Evolutionary conservation across 140 eudicot genomes (phyloP).

Genomic region (Bidens hawaiensis): DNA sequence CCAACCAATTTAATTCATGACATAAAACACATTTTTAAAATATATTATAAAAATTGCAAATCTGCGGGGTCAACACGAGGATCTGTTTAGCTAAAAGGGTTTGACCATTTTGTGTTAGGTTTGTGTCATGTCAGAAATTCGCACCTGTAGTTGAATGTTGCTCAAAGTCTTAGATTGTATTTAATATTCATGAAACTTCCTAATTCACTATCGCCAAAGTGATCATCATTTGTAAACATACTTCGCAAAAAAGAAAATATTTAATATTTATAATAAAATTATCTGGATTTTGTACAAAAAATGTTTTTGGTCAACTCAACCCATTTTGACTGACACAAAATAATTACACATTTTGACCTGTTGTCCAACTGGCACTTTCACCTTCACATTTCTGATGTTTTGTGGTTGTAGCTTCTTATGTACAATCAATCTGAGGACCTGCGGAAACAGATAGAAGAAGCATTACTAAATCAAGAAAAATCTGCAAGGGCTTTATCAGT

Average conservation of each 20-base stretch:
- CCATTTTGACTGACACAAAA: not conserved
- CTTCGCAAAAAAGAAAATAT: not conserved
- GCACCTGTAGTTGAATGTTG: no score
- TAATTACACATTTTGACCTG: not conserved
- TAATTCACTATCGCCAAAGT: not conserved
- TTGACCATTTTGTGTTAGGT: no score
- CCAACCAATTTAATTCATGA: no score
- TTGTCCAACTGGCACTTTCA: not conserved
- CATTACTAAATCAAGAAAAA: conserved; percentile 36
- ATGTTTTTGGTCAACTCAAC: not conserved
- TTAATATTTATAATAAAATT: not conserved
- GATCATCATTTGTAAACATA: not conserved
- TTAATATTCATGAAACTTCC: not conserved
- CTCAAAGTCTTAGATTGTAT: conserved; percentile 3
- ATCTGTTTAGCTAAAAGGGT: no score
- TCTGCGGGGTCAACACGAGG: no score
- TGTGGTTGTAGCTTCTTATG: conserved; percentile 49
- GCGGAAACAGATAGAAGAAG: conserved; percentile 40
- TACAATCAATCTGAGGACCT: conserved; percentile 51
- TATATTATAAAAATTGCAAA: no score
- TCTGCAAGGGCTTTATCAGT: conserved; percentile 50
- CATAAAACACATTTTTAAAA: no score
- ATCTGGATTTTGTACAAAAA: not conserved
- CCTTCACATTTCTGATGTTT: conserved; percentile 17
- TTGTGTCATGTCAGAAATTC: no score